Conservation (phyloP, 768 basidiomycete genomes). For the Glaciozyma martinii region DNA sequence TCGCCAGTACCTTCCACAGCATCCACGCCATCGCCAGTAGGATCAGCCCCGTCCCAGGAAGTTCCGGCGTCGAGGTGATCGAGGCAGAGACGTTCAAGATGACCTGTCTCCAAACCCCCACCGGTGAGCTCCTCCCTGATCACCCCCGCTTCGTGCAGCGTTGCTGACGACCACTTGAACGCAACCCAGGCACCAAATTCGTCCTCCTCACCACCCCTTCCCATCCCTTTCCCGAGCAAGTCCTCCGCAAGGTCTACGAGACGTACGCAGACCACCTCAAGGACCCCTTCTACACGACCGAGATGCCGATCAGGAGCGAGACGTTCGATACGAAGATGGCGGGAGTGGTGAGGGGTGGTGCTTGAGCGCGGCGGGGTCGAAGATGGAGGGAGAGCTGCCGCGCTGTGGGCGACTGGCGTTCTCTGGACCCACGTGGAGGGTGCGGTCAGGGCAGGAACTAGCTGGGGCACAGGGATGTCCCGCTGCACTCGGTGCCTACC, state of each 20-base stretch:
- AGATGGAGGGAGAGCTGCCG: not conserved
- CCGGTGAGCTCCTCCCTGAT: slow-evolving; percentile 50
- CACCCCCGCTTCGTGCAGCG: not conserved
- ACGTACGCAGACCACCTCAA: slow-evolving; percentile 94
- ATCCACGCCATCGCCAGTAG: slow-evolving; percentile 97
- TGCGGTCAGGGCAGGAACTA: too few species aligned
- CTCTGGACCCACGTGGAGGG: too few species aligned
- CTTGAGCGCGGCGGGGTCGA: not conserved
- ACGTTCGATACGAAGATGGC: slow-evolving; percentile 58
- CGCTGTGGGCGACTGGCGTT: too few species aligned
- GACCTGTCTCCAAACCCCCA: slow-evolving; percentile 77
- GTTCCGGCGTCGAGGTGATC: slow-evolving; percentile 88
- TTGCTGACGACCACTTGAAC: not conserved
- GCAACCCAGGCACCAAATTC: slow-evolving; percentile 74
- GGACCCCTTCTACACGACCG: slow-evolving; percentile 97
- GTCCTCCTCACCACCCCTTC: slow-evolving; percentile 77
- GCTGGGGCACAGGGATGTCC: too few species aligned
- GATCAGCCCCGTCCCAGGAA: slow-evolving; percentile 60
- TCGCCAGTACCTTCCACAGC: slow-evolving; percentile 92
- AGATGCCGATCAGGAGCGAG: slow-evolving; percentile 94
- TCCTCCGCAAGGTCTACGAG: slow-evolving; percentile 82
- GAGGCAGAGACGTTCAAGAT: slow-evolving; percentile 94
- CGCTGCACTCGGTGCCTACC: too few species aligned
- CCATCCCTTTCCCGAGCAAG: slow-evolving; percentile 53
- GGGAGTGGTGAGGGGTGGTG: slow-evolving; percentile 33